Base-by-base conservation (phyloP, 169 alveolate genomes). In the Eimeria necatrix region DNA sequence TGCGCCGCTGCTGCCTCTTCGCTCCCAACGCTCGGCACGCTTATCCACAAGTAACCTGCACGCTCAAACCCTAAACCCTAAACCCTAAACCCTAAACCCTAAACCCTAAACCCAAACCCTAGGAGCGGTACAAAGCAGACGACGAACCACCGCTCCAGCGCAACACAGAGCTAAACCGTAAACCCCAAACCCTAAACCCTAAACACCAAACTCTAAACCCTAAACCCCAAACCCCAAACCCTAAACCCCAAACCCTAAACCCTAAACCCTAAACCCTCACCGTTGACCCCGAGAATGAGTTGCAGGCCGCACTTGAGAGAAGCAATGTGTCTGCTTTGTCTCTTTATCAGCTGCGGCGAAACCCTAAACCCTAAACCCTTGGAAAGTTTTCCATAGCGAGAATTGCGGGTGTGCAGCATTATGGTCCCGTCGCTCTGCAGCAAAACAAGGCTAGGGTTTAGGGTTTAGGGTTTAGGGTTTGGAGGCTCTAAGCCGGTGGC, bases 241-340 rank as follows among this genome's bases (percentile, higher is more conserved):
- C 22, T 56, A 18, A 14, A 14, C 22, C 22, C 22, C 68, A 56
- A 56, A 18, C 68, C 68, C 20, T 56, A 14, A 14, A 0, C 68
- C 68, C 80, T 8, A 68, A 12, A 9, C 48, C 10, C n/a, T 8
- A 18, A 12, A 8, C 56, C 6, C 95, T 26, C 26, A 91, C 99
- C 99, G 95, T 98, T 98, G 61, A 95, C 91, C 9, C 98, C 99
- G 20, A 98, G 95, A 83, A 98, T 97, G 56, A 96, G 94, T 86
- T 96, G 97, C 68, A 98, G 95, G 12, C 92, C 92, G 52, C 97
- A 96, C 56, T 73, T 60, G 84, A 98, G 96, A 73, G 93, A 94
- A 22, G 96, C 88, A 94, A 97, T 96, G 86, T 98, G 99, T 90
- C 95, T 97, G 78, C 96, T 97, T 92, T 95, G 97, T 85, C 98